Conservation (phyloP, 2,329 filamentous ascomycete genomes). For the Grosmannia serpens region DNA sequence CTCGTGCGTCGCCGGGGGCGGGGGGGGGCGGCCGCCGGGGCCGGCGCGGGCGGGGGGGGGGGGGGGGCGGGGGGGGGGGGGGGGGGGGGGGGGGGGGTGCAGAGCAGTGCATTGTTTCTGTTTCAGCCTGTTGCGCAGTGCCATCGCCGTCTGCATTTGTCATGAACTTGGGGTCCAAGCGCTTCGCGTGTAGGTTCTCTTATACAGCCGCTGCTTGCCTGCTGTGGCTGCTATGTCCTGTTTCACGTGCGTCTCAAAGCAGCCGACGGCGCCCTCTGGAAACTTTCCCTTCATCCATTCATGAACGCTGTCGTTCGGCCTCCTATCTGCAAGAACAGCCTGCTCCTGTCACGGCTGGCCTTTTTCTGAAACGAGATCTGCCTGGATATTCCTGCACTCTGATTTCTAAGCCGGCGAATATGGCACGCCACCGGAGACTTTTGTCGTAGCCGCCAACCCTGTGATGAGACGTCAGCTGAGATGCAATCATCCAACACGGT, state of each 20-base stretch:
- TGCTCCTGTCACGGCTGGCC: not conserved
- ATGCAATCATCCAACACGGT: not conserved
- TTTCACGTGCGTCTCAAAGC: not conserved
- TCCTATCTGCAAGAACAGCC: not conserved
- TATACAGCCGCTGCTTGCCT: not conserved
- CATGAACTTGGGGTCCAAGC: not conserved
- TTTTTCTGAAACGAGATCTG: not conserved
- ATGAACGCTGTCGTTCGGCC: no score
- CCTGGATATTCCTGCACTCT: not conserved
- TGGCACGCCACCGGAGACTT: not conserved
- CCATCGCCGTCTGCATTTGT: not conserved
- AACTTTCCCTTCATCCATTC: not conserved
- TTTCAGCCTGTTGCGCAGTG: not conserved
- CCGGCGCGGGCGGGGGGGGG: no score
- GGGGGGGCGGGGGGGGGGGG: no score
- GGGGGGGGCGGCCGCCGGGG: no score
- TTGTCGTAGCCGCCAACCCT: not conserved
- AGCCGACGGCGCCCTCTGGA: not conserved
- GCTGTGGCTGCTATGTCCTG: not conserved
- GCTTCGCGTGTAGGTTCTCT: not conserved
- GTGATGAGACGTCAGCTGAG: not conserved
- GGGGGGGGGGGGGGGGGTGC: no score
- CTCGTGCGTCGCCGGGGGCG: no score
- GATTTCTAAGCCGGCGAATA: not conserved
- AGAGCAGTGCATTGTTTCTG: not conserved